A percentile compares a stretch with the other conserved stretches of the same genome.
These are phyloP conservation scores for Sclerotinia subarctica DNA, from an alignment of 2,329 filamentous ascomycete species.

Conservation along the genomic window DNA sequence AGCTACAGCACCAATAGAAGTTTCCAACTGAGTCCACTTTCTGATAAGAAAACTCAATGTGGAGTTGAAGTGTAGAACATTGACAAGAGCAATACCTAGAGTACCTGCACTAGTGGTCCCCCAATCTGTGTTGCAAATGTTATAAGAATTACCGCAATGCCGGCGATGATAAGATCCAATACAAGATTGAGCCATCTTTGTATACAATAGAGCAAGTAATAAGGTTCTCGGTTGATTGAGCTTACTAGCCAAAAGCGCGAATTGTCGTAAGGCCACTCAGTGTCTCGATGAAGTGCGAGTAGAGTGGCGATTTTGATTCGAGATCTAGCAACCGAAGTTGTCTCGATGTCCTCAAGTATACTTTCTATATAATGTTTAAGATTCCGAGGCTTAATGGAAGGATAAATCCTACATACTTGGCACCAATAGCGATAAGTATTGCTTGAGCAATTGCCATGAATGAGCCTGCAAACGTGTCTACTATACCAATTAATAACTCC, in stretches of 20 bases:
- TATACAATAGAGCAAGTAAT: slow-evolving; percentile 54
- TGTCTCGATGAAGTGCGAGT: slow-evolving; percentile 45
- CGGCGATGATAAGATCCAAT: slow-evolving; percentile 46
- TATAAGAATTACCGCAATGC: slow-evolving; percentile 31
- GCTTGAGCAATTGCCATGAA: slow-evolving; percentile 12
- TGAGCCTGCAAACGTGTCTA: slow-evolving; percentile 15
- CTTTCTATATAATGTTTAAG: slow-evolving; percentile 39
- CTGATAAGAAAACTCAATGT: slow-evolving; percentile 24
- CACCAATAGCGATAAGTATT: slow-evolving; percentile 13
- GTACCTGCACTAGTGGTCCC: slow-evolving; percentile 24
- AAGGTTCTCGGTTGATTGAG: slow-evolving; percentile 40
- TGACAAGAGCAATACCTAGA: slow-evolving; percentile 27
- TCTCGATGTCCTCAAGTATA: slow-evolving; percentile 46
- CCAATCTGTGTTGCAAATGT: slow-evolving; percentile 25
- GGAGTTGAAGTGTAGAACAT: slow-evolving; percentile 27
- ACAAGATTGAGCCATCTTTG: slow-evolving; percentile 56
- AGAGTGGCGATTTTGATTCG: slow-evolving; percentile 44
- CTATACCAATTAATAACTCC: slow-evolving; percentile 29
- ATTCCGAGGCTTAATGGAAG: slow-evolving; percentile 8
- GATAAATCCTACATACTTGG: slow-evolving; percentile 2
- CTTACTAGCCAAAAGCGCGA: slow-evolving; percentile 37
- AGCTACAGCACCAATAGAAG: slow-evolving; percentile 54
- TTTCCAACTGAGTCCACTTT: slow-evolving; percentile 57
- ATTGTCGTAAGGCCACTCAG: slow-evolving; percentile 45
- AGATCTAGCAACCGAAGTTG: slow-evolving; percentile 47